Evolutionary conservation across 345 rosid species (phyloP).

Genomic region (Eucalyptus regnans): DNA sequence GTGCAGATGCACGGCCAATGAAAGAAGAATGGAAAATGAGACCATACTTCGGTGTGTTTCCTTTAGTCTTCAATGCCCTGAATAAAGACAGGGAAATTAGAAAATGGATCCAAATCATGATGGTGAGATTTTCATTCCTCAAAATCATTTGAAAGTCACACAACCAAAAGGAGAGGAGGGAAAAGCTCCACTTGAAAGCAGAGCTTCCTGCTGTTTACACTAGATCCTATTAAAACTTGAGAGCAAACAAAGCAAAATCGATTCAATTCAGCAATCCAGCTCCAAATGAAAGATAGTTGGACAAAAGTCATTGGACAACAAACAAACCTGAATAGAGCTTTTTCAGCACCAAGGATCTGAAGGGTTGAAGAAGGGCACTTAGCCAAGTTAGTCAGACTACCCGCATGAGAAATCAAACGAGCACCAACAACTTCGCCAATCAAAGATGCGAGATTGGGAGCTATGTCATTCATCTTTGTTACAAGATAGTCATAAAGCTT

Average conservation of each 20-base stretch:
- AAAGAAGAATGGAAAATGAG: slow-evolving; percentile 90
- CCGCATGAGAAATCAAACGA: slow-evolving; percentile 92
- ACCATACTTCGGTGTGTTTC: slow-evolving; percentile 96
- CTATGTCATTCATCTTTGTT: slow-evolving; percentile 87
- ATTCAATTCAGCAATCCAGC: not conserved
- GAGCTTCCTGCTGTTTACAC: not conserved
- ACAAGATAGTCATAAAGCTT: slow-evolving; percentile 76
- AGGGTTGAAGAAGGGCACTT: slow-evolving; percentile 98
- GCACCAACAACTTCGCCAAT: slow-evolving; percentile 95
- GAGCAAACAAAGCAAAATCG: not conserved
- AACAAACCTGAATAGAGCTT: slow-evolving; percentile 82
- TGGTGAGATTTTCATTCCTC: not conserved
- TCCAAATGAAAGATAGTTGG: not conserved
- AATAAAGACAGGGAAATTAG: not conserved
- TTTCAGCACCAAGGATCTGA: slow-evolving; percentile 95
- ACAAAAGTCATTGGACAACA: not conserved
- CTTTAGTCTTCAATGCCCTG: slow-evolving; percentile 92
- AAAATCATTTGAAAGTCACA: not conserved
- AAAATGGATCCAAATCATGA: not conserved
- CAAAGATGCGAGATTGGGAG: slow-evolving; percentile 88
- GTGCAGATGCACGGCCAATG: slow-evolving; percentile 81
- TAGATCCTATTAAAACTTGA: not conserved
- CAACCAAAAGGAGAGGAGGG: not conserved
- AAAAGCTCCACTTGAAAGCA: not conserved
- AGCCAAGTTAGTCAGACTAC: slow-evolving; percentile 94